Base-by-base conservation (phyloP, 352 stramenopile species). In the Globisporangium solare region DNA sequence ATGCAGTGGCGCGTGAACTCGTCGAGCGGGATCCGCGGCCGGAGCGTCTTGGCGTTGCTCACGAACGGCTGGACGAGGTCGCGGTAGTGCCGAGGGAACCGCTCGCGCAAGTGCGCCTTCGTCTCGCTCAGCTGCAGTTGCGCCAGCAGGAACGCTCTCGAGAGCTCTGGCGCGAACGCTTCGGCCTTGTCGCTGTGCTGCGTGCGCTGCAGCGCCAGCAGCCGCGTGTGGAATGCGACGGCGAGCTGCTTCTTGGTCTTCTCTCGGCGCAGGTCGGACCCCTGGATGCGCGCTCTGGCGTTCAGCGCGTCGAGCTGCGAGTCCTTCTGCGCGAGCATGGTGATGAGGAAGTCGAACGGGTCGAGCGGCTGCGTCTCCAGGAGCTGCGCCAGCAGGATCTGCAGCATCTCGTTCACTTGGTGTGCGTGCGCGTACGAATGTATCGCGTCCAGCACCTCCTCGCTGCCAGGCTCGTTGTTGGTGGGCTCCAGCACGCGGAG, bases 281-380 rank as follows among this genome's bases (percentile, higher is more conserved):
- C 68, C 40, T 66, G 62, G 15, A 70, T 66, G 6, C 58, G 66
- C 22, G 75, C 61, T 14, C 71, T 71, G 39, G 71, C 57, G 45
- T 88, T 70, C 63, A 92, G 70, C 51, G 71, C 57, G 45, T 88
- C 71, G 64, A 92, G 70, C 51, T 76, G 61, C 17, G 64, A 47
- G 47, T 89, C 71, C 54, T 81, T 61, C 21, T 73, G 67, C 18
- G 56, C 39, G 31, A 86, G 69, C 32, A 71, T 64, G 22, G 84
- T 61, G 54, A 86, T 84, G 24, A 92, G 68, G 59, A 87, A 84
- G 56, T 77, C 67, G 56, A 88, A 79, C 6, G 79, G 76, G 40
- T 89, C 82, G 17, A 89, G 60, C 56, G 76, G 79, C 62, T 89
- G 79, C 24, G 67, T 65, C 53, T 89, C 67, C 32, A 92, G 64